Conservation (phyloP, 2,329 filamentous ascomycete species). For the Zopfia rhizophila region DNA sequence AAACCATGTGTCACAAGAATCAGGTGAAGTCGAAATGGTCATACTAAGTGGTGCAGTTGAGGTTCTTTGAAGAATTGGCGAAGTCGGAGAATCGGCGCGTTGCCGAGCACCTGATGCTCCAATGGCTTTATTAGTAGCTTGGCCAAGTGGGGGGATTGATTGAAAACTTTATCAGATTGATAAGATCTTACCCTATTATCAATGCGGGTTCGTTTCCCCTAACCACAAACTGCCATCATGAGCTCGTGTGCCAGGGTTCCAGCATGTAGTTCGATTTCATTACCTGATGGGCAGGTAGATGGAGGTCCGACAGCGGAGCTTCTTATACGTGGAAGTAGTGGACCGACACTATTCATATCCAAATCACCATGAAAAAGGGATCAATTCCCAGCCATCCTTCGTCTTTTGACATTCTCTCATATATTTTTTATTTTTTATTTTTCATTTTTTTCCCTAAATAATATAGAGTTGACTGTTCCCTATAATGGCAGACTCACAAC, state of each 20-base stretch:
- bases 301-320: slow-evolving; percentile 1
- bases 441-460: not conserved
- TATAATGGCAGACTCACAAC: slow-evolving; percentile 43
- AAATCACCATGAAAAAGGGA: too few species aligned
- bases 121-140: too few species aligned
- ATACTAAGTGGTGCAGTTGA: too few species aligned
- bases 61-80: too few species aligned
- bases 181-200: slow-evolving; percentile 37
- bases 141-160: too few species aligned
- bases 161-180: slow-evolving; percentile 38
- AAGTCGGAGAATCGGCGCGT: too few species aligned
- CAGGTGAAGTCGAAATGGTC: too few species aligned
- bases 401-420: too few species aligned
- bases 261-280: not conserved
- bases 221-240: slow-evolving; percentile 2
- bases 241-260: not conserved
- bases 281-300: slow-evolving; percentile 1
- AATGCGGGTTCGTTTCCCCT: slow-evolving; percentile 2
- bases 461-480: not conserved
- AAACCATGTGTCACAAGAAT: too few species aligned
- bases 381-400: too few species aligned
- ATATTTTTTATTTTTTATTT: too few species aligned
- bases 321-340: not conserved
- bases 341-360: not conserved
- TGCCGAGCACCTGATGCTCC: too few species aligned